Percentiles rank a stretch among this genome's conserved stretches.
Evolutionary conservation across 371 early-diverging fungal species (phyloP).

Genomic region (Rhizopus stolonifer): DNA sequence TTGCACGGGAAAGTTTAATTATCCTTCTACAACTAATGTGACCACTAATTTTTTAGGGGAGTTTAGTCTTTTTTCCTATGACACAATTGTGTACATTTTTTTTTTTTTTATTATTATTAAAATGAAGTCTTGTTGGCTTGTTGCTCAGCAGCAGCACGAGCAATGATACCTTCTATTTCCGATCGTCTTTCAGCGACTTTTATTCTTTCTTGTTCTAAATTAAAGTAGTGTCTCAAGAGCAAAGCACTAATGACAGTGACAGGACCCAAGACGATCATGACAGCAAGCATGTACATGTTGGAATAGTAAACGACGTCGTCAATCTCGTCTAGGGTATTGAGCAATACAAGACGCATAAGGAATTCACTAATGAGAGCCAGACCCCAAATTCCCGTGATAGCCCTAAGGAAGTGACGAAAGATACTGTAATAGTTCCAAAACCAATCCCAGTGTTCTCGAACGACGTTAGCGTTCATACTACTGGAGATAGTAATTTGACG

Average conservation of each 20-base stretch:
- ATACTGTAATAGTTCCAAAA: conserved; percentile 37
- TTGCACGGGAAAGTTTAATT: no score
- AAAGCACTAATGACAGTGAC: conserved; percentile 33
- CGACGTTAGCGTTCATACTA: conserved; percentile 23
- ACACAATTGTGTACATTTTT: no score
- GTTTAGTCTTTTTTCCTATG: no score
- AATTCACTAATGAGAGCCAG: conserved; percentile 50
- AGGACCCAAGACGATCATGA: conserved; percentile 29
- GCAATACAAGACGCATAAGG: conserved; percentile 36
- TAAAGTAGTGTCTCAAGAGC: conserved; percentile 36
- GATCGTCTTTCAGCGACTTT: conserved; percentile 26
- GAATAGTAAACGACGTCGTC: conserved; percentile 45
- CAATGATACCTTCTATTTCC: conserved; percentile 38
- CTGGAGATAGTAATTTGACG: conserved; percentile 40
- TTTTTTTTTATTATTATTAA: no score
- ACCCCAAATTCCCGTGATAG: conserved; percentile 40
- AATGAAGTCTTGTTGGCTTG: background rate
- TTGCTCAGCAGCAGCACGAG: conserved; percentile 25
- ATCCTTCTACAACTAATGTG: no score
- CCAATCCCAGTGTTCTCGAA: conserved; percentile 43
- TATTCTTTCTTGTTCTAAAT: conserved; percentile 30
- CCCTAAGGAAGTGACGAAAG: conserved; percentile 39
- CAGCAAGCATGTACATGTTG: conserved; percentile 40
- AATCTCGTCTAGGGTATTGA: conserved; percentile 36
- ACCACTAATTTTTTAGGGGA: no score